Base-by-base conservation (phyloP, 495 filamentous ascomycete species). In the Penicillium cinerascens region DNA sequence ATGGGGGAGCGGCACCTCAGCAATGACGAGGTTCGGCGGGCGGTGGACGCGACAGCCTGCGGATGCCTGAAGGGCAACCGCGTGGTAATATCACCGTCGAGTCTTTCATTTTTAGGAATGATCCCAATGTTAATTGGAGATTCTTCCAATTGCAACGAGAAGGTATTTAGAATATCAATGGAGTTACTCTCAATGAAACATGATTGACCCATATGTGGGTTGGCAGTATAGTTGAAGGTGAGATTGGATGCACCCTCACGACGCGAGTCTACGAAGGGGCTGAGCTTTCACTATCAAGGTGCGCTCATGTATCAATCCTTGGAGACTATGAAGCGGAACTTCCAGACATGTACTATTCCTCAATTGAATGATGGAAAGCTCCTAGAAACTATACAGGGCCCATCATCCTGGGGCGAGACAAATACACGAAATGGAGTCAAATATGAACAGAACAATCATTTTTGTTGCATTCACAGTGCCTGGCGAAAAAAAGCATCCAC, bases 371-470 rank as follows among this genome's bases (percentile, higher is more conserved):
- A 33, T 33, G 29, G 29, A 10, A 33, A 33, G 29, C 29, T 33
- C 29, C 29, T 10, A 33, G 26, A 42, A 47, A 44, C 43, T 50
- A 33, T 11, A 13, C 29, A 33, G 11, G 29, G 13, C 29, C 29
- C 29, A 33, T 15, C 22, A 23, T 23, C 22, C 22, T 20, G 49
- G 18, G n/a, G 33, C 22, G 36, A 23, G 23, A 49, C 46, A 37
- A 55, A 46, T 49, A 46, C 39, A 44, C 17, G 22, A 41, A 42
- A 52, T 43, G 37, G 4, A 33, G 51, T 27, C 29, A 10, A 68
- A 59, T 72, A 74, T 74, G 49, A 60, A 74, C 68, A 69, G 17
- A 69, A 68, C 67, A 67, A 65, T 66, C 56, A 64, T 63, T 64
- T 63, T 65, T 67, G 58, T 63, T 51, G 62, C 64, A 66, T 66